These are phyloP conservation scores for Thielaviopsis euricoi DNA, from an alignment of 2,329 filamentous ascomycete species.

Conservation along the genomic window DNA sequence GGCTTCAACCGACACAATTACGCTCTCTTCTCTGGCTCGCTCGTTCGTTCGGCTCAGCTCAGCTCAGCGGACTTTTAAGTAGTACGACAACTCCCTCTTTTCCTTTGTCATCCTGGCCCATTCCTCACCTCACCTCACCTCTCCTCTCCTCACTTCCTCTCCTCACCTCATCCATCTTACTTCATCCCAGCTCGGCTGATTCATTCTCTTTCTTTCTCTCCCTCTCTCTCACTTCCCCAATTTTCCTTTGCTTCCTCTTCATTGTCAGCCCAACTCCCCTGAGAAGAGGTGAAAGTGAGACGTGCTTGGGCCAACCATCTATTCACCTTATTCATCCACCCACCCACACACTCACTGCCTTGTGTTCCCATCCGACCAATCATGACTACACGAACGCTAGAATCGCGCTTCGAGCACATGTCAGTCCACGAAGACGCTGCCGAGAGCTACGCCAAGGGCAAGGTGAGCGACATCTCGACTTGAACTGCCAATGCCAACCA, in stretches of 20 bases:
- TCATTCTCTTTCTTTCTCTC: no score
- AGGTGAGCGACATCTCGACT: conserved; percentile 37
- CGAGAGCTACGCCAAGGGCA: conserved; percentile 56
- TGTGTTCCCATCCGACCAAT: conserved; percentile 8
- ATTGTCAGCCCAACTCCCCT: background rate
- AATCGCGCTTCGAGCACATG: conserved; percentile 78
- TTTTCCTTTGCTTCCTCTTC: background rate
- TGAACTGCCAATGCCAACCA: background rate
- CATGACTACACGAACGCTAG: conserved; percentile 64
- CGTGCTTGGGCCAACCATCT: background rate
- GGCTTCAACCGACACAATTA: no score
- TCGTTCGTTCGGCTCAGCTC: no score
- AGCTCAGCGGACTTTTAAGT: background rate
- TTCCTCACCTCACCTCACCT: background rate
- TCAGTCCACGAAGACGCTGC: conserved; percentile 74
- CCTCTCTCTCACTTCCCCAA: no score
- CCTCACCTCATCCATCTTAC: background rate
- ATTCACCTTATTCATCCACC: no score
- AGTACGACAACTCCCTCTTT: background rate
- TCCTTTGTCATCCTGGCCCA: background rate
- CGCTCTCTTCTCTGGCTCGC: no score
- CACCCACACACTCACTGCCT: no score
- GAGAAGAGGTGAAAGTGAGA: background rate
- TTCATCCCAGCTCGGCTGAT: no score
- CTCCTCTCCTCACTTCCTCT: background rate